phyloP scores from a whole-genome alignment of 2,329 filamentous ascomycete species.

The Fusarium musae region DNA sequence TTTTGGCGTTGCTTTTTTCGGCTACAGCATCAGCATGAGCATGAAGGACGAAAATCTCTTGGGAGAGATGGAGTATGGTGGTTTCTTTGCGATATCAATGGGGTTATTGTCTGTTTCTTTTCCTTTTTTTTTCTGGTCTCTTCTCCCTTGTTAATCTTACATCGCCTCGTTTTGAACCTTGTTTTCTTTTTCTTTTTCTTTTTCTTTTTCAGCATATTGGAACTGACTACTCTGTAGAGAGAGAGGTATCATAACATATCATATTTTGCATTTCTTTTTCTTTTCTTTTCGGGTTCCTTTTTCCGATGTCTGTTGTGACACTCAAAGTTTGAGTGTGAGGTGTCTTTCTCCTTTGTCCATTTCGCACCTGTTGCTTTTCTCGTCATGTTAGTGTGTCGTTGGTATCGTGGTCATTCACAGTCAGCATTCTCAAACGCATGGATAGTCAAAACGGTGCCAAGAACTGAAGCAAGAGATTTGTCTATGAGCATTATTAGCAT shows the following conservation, averaged over 20 bases:
- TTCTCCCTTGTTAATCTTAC: background rate
- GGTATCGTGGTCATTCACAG: constrained; percentile 13
- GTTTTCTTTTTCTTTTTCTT: background rate
- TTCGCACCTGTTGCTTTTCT: constrained; percentile 6
- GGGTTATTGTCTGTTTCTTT: constrained; percentile 8
- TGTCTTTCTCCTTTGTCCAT: background rate
- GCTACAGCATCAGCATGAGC: background rate
- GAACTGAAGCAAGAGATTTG: background rate
- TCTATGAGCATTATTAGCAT: background rate
- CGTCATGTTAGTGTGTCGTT: background rate
- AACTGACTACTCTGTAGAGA: background rate
- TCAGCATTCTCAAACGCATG: constrained; percentile 27
- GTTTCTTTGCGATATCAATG: constrained; percentile 32
- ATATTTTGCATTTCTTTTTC: background rate
- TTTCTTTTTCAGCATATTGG: background rate
- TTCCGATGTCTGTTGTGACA: background rate
- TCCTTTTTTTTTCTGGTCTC: background rate
- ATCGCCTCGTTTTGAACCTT: background rate
- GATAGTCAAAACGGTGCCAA: constrained; percentile 4
- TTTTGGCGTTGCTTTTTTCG: constrained; percentile 3
- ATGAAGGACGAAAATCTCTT: constrained; percentile 6
- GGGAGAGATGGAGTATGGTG: constrained; percentile 28
- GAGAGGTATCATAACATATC: constrained; percentile 12
- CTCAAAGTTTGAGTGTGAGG: background rate
- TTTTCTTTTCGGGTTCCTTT: background rate